Evolutionary conservation across 768 basidiomycete genomes (phyloP), one percentile per base, ranked within the genome.

Genomic region (Termitomyces sp.): DNA sequence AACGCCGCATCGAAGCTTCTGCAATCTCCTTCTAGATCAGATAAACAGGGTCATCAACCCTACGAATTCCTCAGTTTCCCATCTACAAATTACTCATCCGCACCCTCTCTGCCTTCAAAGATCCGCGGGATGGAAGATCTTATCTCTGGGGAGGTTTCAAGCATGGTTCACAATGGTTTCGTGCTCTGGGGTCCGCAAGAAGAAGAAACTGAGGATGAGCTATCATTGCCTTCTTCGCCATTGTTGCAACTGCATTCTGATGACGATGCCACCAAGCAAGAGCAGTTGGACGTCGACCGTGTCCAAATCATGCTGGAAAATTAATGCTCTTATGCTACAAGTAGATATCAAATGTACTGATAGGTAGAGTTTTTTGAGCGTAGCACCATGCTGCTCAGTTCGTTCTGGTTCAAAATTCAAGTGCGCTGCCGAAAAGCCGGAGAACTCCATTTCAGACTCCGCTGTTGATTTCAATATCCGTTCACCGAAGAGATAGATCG

Each of bases 11-110:
- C 56, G 2, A 67, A 68, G 63, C 75, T 73, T 32, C 58, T 68
- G 44, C 72, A 71, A 58, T 60, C 51, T 57, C 64, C 55, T 56
- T 65, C 24, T 62, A 52, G 46, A 32, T 55, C 62, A 32, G 61
- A 65, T 47, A 56, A 55, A 51, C 61, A 59, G 9, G 60, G 45
- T 48, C 56, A 42, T 56, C 64, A 59, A 63, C 75, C 79, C 53
- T 85, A 83, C 58, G 82, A 83, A 58, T 83, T 80, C 63, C 58
- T 84, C 53, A 66, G 63, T 35, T 68, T 70, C 42, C 68, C 73
- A 47, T 72, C 80, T 26, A 70, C 70, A 6, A 66, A 72, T 41
- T 75, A 74, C 55, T 75, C 77, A 28, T 69, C 68, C 15, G 59
- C 64, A 54, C 67, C 69, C 9, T 77, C 77, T 10, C 56, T 64